Conservation (phyloP, 108 stramenopile genomes). For the Fistulifera solaris region DNA sequence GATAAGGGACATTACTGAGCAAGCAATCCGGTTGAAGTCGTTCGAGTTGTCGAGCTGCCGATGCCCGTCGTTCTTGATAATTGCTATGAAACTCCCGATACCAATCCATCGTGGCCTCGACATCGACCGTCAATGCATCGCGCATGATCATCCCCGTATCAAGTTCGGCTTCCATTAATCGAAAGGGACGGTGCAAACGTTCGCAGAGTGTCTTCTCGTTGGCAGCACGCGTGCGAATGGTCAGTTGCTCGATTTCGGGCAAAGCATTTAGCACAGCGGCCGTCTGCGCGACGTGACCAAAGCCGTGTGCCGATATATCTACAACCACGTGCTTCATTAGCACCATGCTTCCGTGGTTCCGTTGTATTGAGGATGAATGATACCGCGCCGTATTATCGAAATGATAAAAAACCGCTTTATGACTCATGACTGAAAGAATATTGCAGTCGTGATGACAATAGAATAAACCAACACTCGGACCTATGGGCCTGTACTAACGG, state of each 20-base stretch:
- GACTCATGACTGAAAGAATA: too few relatives aligned
- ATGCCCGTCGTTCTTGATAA: neutral
- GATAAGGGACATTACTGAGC: conserved; percentile 10
- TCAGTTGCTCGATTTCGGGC: neutral
- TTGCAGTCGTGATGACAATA: too few relatives aligned
- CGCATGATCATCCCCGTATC: conserved; percentile 13
- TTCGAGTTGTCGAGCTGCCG: conserved; percentile 9
- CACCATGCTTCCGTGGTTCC: too few relatives aligned
- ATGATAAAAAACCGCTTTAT: too few relatives aligned
- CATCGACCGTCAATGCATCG: conserved; percentile 9
- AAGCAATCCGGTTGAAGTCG: conserved; percentile 10
- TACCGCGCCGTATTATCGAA: too few relatives aligned
- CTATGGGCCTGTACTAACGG: too few relatives aligned
- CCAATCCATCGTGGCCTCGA: conserved; percentile 7
- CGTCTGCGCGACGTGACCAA: conserved; percentile 13
- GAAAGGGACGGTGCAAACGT: conserved; percentile 6
- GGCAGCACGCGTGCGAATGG: neutral
- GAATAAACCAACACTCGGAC: too few relatives aligned
- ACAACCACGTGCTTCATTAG: conserved; percentile 10
- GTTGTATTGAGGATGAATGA: too few relatives aligned
- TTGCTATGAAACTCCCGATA: conserved; percentile 11
- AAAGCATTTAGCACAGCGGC: conserved; percentile 13
- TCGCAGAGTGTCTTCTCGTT: neutral
- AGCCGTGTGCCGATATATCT: conserved; percentile 15
- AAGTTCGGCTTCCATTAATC: neutral